These are phyloP conservation scores for Suillus alpinus DNA, from an alignment of 768 basidiomycete species.

Conservation along the genomic window DNA sequence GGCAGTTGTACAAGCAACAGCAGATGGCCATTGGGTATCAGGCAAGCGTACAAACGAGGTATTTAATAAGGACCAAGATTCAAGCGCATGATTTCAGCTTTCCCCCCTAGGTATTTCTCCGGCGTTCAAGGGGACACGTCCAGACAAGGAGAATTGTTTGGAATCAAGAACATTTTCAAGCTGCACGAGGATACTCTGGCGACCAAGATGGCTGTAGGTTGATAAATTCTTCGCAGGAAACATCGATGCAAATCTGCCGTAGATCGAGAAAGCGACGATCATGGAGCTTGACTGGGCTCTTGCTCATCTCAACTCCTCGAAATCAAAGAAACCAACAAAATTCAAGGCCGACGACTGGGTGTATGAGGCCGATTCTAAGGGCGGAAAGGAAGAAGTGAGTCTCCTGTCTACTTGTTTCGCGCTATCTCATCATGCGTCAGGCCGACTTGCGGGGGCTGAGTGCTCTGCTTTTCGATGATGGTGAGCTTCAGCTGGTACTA, in stretches of 20 bases:
- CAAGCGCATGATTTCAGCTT: not conserved
- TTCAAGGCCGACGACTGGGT: slow-evolving; percentile 38
- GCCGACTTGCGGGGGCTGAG: slow-evolving; percentile 58
- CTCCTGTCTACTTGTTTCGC: not conserved
- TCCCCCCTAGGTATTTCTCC: slow-evolving; percentile 60
- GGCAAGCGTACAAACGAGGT: slow-evolving; percentile 81
- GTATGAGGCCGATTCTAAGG: slow-evolving; percentile 44
- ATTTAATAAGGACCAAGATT: not conserved
- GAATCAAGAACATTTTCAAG: slow-evolving; percentile 81
- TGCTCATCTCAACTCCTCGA: slow-evolving; percentile 56
- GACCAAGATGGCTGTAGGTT: slow-evolving; percentile 69
- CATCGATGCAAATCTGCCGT: not conserved
- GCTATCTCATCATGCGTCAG: slow-evolving; percentile 27
- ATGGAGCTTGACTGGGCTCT: slow-evolving; percentile 81
- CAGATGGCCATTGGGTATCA: slow-evolving; percentile 91
- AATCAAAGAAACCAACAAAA: slow-evolving; percentile 32
- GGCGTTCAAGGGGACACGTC: slow-evolving; percentile 77
- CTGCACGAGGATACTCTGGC: slow-evolving; percentile 67
- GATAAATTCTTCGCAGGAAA: not conserved
- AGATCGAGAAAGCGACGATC: slow-evolving; percentile 80
- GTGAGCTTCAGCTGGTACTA: slow-evolving; percentile 30
- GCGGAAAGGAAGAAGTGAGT: slow-evolving; percentile 35
- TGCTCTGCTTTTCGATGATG: slow-evolving; percentile 69
- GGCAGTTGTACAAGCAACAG: slow-evolving; percentile 92
- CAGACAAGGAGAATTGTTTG: slow-evolving; percentile 81